Evolutionary conservation across 306 rosid genomes (phyloP).

Genomic region (Glycine latifolia): DNA sequence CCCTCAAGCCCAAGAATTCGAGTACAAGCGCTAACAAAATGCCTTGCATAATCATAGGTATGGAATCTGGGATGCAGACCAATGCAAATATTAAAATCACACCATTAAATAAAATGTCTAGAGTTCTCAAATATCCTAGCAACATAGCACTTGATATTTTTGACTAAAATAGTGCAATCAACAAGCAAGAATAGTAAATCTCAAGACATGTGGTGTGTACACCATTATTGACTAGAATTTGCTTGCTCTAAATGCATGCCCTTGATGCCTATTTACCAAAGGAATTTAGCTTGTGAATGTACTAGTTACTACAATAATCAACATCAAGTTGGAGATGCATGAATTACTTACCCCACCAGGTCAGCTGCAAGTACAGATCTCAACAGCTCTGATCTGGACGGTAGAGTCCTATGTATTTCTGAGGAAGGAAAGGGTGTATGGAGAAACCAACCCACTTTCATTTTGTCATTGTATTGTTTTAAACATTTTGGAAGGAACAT

Average conservation of each 20-base stretch:
- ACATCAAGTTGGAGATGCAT: slow-evolving; percentile 26
- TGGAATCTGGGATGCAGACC: slow-evolving; percentile 74
- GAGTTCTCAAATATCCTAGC: slow-evolving; percentile 14
- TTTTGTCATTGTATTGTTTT: slow-evolving; percentile 72
- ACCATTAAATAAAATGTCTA: slow-evolving; percentile 6
- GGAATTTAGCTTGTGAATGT: too few relatives aligned
- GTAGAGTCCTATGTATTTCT: slow-evolving; percentile 91
- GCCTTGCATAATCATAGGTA: slow-evolving; percentile 98
- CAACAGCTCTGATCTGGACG: slow-evolving; percentile 85
- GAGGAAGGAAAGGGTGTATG: slow-evolving; percentile 99
- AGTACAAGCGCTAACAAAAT: slow-evolving; percentile 97
- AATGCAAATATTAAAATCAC: slow-evolving; percentile 22
- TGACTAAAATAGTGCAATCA: slow-evolving; percentile 10
- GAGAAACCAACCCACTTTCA: slow-evolving; percentile 99
- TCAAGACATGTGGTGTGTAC: too few relatives aligned
- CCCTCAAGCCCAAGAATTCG: slow-evolving; percentile 97
- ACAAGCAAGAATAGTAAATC: slow-evolving; percentile 2
- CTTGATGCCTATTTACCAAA: too few relatives aligned
- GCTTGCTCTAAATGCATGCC: too few relatives aligned
- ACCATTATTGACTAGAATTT: too few relatives aligned
- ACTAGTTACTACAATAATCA: not conserved
- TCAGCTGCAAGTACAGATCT: slow-evolving; percentile 97
- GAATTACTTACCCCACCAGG: slow-evolving; percentile 84
- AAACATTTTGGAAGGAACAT: slow-evolving; percentile 97
- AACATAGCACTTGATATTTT: slow-evolving; percentile 15